A percentile compares a stretch with the other conserved stretches of the same genome.
Conservation (phyloP, 2,329 filamentous ascomycete species). For the Cercospora brassicicola region DNA sequence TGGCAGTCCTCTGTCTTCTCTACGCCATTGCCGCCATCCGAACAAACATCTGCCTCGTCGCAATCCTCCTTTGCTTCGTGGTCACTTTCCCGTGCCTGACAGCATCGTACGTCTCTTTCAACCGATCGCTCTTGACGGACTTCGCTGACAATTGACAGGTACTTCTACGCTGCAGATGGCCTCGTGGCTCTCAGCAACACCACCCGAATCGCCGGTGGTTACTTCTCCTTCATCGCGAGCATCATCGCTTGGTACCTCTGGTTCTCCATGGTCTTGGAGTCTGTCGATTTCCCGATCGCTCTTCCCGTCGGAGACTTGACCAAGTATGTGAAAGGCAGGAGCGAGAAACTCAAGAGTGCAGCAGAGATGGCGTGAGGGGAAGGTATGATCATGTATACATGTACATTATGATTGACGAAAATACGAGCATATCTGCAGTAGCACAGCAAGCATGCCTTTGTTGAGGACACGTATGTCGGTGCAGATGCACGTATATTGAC, state of each 20-base stretch:
- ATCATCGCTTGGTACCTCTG: not conserved
- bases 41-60: not conserved
- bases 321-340: constrained; percentile 23
- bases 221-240: not conserved
- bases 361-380: constrained; percentile 18
- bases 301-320: constrained; percentile 27
- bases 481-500: not conserved
- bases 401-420: not conserved
- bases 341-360: constrained; percentile 19
- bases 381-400: not conserved
- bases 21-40: not conserved
- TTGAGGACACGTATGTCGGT: not conserved
- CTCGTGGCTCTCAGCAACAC: not conserved
- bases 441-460: not conserved
- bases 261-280: constrained; percentile 21
- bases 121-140: not conserved
- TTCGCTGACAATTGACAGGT: not conserved
- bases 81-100: not conserved
- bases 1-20: not conserved
- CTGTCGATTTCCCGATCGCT: constrained; percentile 25
- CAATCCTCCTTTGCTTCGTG: not conserved
- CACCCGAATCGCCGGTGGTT: not conserved
- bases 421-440: not conserved
- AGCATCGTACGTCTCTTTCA: not conserved
- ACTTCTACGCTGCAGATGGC: not conserved